Evolutionary conservation across 176 grass and related monocot species (phyloP).

Genomic region (Avena sativa): DNA sequence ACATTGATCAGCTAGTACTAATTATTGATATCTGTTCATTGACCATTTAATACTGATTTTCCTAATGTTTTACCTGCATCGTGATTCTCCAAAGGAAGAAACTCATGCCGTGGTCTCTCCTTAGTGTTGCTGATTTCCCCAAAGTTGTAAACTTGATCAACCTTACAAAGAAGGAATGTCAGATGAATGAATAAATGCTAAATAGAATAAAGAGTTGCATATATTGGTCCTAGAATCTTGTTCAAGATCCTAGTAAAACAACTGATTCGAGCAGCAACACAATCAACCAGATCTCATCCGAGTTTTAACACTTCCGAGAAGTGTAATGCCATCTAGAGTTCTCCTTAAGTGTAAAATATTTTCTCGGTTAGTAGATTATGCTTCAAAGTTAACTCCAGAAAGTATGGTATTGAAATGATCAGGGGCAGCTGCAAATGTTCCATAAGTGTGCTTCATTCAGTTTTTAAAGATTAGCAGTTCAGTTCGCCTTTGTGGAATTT

Average conservation of each 20-base stretch:
- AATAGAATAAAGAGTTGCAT: slow-evolving; percentile 23
- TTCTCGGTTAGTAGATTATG: slow-evolving; percentile 17
- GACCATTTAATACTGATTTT: slow-evolving; percentile 15
- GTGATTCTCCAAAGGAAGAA: slow-evolving; percentile 36
- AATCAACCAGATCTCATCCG: slow-evolving; percentile 19
- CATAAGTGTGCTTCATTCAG: slow-evolving; percentile 1
- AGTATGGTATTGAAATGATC: slow-evolving; percentile 12
- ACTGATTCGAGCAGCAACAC: background rate
- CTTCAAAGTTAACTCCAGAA: background rate
- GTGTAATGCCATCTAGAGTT: background rate
- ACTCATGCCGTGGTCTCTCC: slow-evolving; percentile 34
- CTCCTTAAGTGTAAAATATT: slow-evolving; percentile 18
- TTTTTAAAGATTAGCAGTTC: background rate
- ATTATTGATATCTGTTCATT: slow-evolving; percentile 7
- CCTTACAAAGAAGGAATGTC: slow-evolving; percentile 63
- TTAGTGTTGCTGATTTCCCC: slow-evolving; percentile 50
- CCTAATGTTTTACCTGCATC: slow-evolving; percentile 48
- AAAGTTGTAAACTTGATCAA: slow-evolving; percentile 80
- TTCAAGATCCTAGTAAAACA: slow-evolving; percentile 28
- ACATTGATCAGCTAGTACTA: slow-evolving; percentile 23
- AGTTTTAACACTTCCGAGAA: background rate
- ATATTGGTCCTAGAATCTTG: slow-evolving; percentile 13
- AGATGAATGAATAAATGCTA: slow-evolving; percentile 33
- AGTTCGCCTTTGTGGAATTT: slow-evolving; percentile 13
- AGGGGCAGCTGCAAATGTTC: slow-evolving; percentile 13